These are phyloP conservation scores for Phytophthora tubulina DNA, from an alignment of 352 stramenopile genomes.

Conservation along the genomic window DNA sequence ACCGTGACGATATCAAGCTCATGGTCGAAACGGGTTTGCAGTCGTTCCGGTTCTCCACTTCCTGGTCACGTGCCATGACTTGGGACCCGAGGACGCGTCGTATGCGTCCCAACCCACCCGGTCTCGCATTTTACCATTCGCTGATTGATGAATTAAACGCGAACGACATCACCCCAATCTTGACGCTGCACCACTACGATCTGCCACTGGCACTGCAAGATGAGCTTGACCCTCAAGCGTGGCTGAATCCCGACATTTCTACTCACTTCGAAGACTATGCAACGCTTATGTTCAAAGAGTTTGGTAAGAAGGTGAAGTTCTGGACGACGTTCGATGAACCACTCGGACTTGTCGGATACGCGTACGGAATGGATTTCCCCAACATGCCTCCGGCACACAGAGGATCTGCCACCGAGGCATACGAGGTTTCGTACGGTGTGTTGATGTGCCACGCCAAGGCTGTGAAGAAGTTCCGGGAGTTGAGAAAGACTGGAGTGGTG, in stretches of 20 bases:
- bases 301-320: conserved; percentile 92
- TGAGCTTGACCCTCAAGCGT: conserved; percentile 59
- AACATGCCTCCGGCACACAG: conserved; percentile 46
- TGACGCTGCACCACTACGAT: conserved; percentile 96
- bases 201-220: conserved; percentile 87
- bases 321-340: conserved; percentile 97
- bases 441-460: conserved; percentile 91
- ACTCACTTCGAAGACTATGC: conserved; percentile 88
- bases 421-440: conserved; percentile 85
- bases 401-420: conserved; percentile 48
- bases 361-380: conserved; percentile 81
- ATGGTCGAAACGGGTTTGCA: conserved; percentile 93
- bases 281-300: conserved; percentile 88
- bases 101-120: conserved; percentile 80
- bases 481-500: conserved; percentile 59
- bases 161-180: conserved; percentile 85
- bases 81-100: conserved; percentile 59
- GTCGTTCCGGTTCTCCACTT: conserved; percentile 93
- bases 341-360: conserved; percentile 84
- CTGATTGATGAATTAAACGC: conserved; percentile 87
- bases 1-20: conserved; percentile 90
- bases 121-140: conserved; percentile 92
- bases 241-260: conserved; percentile 62
- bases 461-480: conserved; percentile 85
- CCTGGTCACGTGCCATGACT: conserved; percentile 91